Conservation (phyloP, 495 filamentous ascomycete genomes). For the Podospora conica region DNA sequence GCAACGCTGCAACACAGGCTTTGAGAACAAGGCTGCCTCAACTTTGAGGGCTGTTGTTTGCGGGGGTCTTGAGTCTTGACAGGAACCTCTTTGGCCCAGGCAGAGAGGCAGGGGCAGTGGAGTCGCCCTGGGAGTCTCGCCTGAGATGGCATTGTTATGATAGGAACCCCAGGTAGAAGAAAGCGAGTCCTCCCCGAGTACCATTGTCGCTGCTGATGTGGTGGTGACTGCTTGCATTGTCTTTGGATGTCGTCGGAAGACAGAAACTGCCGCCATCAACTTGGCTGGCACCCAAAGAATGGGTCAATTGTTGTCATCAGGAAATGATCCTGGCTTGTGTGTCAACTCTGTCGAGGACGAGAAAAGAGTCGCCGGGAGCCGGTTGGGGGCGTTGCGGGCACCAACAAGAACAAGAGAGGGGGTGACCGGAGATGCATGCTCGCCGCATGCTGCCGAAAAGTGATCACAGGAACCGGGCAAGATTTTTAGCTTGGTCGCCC, state of each 20-base stretch:
- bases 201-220: not conserved
- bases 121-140: not conserved
- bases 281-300: no score
- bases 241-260: not conserved
- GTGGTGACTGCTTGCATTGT: not conserved
- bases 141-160: not conserved
- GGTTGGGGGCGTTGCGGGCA: no score
- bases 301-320: not conserved
- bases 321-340: not conserved
- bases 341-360: no score
- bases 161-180: not conserved
- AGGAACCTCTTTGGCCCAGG: no score
- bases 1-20: no score
- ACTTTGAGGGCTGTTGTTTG: not conserved
- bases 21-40: not conserved
- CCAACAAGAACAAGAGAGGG: not conserved
- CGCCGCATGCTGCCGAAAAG: not conserved
- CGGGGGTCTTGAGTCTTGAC: not conserved
- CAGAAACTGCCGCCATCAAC: no score
- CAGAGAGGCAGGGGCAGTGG: not conserved
- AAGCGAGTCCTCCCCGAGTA: not conserved
- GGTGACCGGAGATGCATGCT: not conserved
- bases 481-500: not conserved
- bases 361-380: no score
- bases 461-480: not conserved